Evolutionary conservation across 768 basidiomycete species (phyloP).

Genomic region (Naganishia antarctica): DNA sequence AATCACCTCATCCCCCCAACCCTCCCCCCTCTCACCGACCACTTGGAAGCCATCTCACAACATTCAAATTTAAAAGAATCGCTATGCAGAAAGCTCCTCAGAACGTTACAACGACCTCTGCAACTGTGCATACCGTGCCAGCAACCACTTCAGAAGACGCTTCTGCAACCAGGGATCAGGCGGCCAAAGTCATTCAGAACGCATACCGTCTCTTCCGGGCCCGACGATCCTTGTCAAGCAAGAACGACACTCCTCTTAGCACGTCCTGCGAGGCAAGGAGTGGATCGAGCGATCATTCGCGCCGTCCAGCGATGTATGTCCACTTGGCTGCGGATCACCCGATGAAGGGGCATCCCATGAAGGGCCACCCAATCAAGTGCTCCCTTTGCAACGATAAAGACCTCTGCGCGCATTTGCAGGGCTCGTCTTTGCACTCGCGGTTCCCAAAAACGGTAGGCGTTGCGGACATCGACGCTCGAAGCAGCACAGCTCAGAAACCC

Average conservation of each 20-base stretch:
- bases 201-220: neutral
- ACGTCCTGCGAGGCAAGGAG: neutral
- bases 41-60: no score
- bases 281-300: neutral
- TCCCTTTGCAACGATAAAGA: no score
- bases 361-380: no score
- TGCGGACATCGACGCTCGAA: neutral
- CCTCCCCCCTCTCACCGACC: no score
- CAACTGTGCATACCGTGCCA: neutral
- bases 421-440: no score
- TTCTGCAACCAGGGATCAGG: neutral
- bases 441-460: no score
- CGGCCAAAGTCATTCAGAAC: neutral
- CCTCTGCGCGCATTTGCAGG: no score
- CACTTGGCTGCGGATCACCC: neutral
- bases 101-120: neutral
- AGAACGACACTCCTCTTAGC: neutral
- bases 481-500: neutral
- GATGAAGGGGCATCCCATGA: no score
- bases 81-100: no score
- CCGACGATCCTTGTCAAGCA: neutral
- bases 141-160: neutral
- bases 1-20: no score
- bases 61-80: no score
- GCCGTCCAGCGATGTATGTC: neutral